phyloP scores from a whole-genome alignment of 116 monocot species.

The Zostera marina region DNA sequence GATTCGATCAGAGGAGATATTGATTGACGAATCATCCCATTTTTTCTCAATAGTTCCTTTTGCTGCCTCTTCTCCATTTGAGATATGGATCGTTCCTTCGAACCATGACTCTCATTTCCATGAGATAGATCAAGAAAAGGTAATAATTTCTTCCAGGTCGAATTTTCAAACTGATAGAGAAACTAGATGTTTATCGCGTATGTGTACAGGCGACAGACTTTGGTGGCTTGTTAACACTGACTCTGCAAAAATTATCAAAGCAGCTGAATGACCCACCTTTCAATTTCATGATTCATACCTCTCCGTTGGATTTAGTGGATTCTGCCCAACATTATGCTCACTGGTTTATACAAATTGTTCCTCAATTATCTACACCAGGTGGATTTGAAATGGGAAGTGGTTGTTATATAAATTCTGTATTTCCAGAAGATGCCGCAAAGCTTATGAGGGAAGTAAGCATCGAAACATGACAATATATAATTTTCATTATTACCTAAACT shows the following conservation, averaged over 20 bases:
- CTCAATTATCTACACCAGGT: slow-evolving; percentile 40
- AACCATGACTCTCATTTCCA: slow-evolving; percentile 71
- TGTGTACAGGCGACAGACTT: slow-evolving; percentile 56
- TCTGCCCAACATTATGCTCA: slow-evolving; percentile 37
- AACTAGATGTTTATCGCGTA: no score
- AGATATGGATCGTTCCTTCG: slow-evolving; percentile 77
- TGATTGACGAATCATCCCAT: slow-evolving; percentile 47
- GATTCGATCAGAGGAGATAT: slow-evolving; percentile 13
- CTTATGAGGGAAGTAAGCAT: slow-evolving; percentile 45
- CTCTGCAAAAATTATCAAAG: slow-evolving; percentile 53
- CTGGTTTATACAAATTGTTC: slow-evolving; percentile 94
- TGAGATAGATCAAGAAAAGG: slow-evolving; percentile 69
- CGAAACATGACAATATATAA: slow-evolving; percentile 2
- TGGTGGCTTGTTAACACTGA: slow-evolving; percentile 46
- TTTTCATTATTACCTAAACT: not conserved
- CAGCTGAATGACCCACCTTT: slow-evolving; percentile 83
- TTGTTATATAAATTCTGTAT: slow-evolving; percentile 81
- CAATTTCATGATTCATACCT: slow-evolving; percentile 70
- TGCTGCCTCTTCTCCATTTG: slow-evolving; percentile 84
- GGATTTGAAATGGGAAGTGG: slow-evolving; percentile 93
- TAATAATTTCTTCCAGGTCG: slow-evolving; percentile 4
- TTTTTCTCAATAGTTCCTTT: slow-evolving; percentile 71
- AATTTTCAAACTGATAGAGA: no score
- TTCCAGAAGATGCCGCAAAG: slow-evolving; percentile 83
- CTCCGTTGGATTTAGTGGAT: slow-evolving; percentile 36